Percentiles rank a stretch among this genome's conserved stretches.
phyloP scores from a whole-genome alignment of 345 rosid species.

The Murraya koenigii region DNA sequence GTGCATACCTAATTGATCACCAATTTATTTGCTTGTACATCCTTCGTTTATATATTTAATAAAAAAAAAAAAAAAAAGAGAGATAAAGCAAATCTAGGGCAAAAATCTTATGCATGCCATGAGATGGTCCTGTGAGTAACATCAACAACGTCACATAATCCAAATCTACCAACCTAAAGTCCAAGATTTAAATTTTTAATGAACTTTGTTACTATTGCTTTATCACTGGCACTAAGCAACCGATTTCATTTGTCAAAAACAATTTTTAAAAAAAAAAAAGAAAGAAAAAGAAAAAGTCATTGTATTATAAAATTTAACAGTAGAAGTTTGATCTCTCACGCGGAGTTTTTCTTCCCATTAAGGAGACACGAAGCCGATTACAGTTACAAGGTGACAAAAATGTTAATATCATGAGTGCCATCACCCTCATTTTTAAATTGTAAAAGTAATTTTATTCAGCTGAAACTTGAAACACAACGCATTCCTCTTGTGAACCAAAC shows the following conservation, averaged over 20 bases:
- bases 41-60: too few relatives aligned
- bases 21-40: not conserved
- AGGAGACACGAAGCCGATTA: conserved; percentile 2
- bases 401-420: not conserved
- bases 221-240: conserved; percentile 7
- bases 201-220: not conserved
- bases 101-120: not conserved
- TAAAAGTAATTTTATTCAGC: not conserved
- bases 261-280: too few relatives aligned
- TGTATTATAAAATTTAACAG: not conserved
- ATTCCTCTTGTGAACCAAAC: not conserved
- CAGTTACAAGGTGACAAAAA: not conserved
- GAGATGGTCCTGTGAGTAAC: not conserved
- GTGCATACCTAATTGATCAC: not conserved
- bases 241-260: not conserved
- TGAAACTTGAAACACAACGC: not conserved
- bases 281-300: not conserved
- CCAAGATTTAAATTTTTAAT: not conserved
- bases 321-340: not conserved
- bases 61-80: too few relatives aligned
- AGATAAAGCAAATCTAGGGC: too few relatives aligned
- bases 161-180: not conserved
- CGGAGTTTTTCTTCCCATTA: conserved; percentile 6
- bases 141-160: not conserved
- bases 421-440: not conserved